Base-by-base conservation (phyloP, 2,329 filamentous ascomycete genomes). In the Gnomoniopsis smithogilvyi region DNA sequence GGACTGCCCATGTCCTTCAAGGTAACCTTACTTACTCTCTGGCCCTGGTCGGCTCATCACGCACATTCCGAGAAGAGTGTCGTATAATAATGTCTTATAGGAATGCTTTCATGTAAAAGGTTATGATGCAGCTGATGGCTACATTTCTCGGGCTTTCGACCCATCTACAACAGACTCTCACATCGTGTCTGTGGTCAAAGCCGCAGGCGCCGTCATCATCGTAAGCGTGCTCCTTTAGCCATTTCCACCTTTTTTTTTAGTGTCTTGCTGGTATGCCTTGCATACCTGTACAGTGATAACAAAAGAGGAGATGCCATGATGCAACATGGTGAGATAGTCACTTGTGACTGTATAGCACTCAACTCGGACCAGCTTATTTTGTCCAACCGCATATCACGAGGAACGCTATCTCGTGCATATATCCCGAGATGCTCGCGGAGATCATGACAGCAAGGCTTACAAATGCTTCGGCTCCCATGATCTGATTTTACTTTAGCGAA, bases 1-100 rank as follows among this genome's bases (percentile, higher is more conserved):
- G 74, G 74, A 0, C 60, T 76, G 0, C 74, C 74, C 0, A 66
- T 77, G 24, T 71, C 69, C 41, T 45, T 76, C 21, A 77, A 74
- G 56, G 72, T 26, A 19, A 15, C 12, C 14, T 17, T 43, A 12
- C 43, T 19, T 11, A n/a, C 38, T 64, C 14, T 24, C 22, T 21
- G 36, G 4, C 4, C 26, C 36, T 17, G 26, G 11, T 11, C 17
- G n/a, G 49, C 17, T 22, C 3, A 7, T 21, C 17, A 19, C 17
- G 43, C 8, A 45, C 14, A 14, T 51, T 21, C 24, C 22, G n/a
- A 51, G 15, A 15, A 11, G 47, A 36, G 10, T 33, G 50, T 6
- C 11, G 36, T 41, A 17, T 41, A 12, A 6, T 41, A 2, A 41
- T 24, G 2, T 12, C 11, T n/a, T 3, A 49, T 15, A 56, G 54